Evolutionary conservation across 2,329 filamentous ascomycete species (phyloP).

Genomic region (Paraphoma chrysanthemicola): DNA sequence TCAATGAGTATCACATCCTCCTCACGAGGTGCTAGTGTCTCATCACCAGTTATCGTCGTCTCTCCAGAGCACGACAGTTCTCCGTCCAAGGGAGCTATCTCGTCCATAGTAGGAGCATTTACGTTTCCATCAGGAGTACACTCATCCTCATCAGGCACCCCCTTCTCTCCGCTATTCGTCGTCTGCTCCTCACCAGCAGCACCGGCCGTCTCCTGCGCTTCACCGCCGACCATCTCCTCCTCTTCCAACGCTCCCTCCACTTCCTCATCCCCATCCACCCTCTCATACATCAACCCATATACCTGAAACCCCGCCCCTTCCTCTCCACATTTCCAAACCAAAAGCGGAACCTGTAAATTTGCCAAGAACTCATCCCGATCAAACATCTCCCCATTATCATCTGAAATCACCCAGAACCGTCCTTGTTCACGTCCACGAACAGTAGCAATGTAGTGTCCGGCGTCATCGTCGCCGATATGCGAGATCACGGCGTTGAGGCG

Average conservation of each 20-base stretch:
- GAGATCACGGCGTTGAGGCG: background rate
- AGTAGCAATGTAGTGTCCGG: background rate
- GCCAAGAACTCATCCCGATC: background rate
- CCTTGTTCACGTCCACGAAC: background rate
- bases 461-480: background rate
- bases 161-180: too few species aligned
- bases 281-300: slow-evolving; percentile 1
- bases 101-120: too few species aligned
- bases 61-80: too few species aligned
- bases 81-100: too few species aligned
- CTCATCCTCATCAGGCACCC: too few species aligned
- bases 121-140: too few species aligned
- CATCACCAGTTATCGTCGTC: too few species aligned
- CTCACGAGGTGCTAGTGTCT: too few species aligned
- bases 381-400: background rate
- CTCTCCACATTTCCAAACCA: background rate
- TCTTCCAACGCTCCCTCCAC: background rate
- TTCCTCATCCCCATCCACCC: background rate
- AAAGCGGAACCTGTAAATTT: background rate
- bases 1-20: too few species aligned
- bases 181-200: too few species aligned
- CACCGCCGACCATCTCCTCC: background rate
- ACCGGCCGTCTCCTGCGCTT: background rate
- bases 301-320: background rate
- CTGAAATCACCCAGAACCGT: background rate